Evolutionary conservation across 2,329 filamentous ascomycete genomes (phyloP).

Genomic region (Botrytis tulipae): DNA sequence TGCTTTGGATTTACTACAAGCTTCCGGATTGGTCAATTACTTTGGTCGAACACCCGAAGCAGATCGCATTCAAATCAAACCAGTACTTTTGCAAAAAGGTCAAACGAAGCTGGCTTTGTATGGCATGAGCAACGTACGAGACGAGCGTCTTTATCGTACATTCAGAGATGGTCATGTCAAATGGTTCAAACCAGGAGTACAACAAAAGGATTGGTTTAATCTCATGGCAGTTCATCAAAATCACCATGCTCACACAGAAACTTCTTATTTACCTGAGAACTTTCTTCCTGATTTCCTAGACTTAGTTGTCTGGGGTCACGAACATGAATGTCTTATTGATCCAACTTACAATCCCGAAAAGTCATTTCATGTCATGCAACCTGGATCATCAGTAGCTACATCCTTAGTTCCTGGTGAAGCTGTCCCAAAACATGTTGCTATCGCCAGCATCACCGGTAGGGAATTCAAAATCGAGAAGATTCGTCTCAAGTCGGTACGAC

Average conservation of each 20-base stretch:
- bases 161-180: constrained; percentile 92
- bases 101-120: constrained; percentile 89
- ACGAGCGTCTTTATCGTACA: constrained; percentile 90
- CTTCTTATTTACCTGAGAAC: constrained; percentile 90
- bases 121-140: constrained; percentile 91
- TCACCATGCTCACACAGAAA: constrained; percentile 86
- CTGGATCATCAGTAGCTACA: constrained; percentile 92
- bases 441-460: constrained; percentile 79
- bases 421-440: constrained; percentile 84
- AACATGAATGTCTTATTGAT: constrained; percentile 93
- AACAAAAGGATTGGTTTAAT: constrained; percentile 93
- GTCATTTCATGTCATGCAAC: constrained; percentile 94
- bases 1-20: constrained; percentile 85
- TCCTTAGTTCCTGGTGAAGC: constrained; percentile 89
- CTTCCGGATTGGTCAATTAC: constrained; percentile 91
- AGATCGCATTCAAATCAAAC: constrained; percentile 90
- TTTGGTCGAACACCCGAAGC: constrained; percentile 89
- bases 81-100: constrained; percentile 89
- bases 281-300: constrained; percentile 91
- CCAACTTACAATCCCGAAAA: constrained; percentile 81
- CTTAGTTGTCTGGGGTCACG: constrained; percentile 93
- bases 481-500: constrained; percentile 81
- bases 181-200: constrained; percentile 80
- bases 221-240: constrained; percentile 95
- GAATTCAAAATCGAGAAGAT: constrained; percentile 79